phyloP scores from a whole-genome alignment of 495 filamentous ascomycete genomes.

The Penicillium manginii region DNA sequence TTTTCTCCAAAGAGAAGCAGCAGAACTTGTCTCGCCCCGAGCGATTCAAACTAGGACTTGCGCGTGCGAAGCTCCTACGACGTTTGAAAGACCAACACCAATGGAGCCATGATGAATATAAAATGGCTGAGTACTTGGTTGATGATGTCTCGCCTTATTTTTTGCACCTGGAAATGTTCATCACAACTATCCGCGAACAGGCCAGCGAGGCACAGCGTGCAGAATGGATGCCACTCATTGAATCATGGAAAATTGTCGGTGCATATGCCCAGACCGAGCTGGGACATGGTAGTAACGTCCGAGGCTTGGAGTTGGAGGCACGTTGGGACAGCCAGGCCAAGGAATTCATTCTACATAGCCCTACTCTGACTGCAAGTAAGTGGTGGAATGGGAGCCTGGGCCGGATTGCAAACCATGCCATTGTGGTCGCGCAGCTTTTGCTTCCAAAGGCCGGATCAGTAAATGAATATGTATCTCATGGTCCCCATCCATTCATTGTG shows the following conservation, averaged over 20 bases:
- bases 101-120: constrained; percentile 46
- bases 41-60: constrained; percentile 50
- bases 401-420: constrained; percentile 45
- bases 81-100: constrained; percentile 40
- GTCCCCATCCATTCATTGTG: constrained; percentile 53
- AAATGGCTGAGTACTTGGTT: constrained; percentile 50
- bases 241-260: constrained; percentile 47
- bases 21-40: constrained; percentile 50
- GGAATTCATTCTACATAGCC: constrained; percentile 52
- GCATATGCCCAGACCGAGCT: constrained; percentile 53
- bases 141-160: constrained; percentile 50
- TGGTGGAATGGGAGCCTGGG: constrained; percentile 57
- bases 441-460: constrained; percentile 32
- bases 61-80: constrained; percentile 49
- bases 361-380: constrained; percentile 51
- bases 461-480: constrained; percentile 37
- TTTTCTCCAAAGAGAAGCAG: constrained; percentile 48
- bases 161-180: constrained; percentile 39
- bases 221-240: constrained; percentile 50
- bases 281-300: constrained; percentile 53
- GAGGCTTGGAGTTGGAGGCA: constrained; percentile 50
- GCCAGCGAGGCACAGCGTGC: constrained; percentile 44
- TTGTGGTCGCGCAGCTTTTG: constrained; percentile 51
- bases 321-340: constrained; percentile 42
- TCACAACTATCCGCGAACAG: constrained; percentile 48